Base-by-base conservation (phyloP, 805 yeast genomes). In the Yamadazyma laniorum region DNA sequence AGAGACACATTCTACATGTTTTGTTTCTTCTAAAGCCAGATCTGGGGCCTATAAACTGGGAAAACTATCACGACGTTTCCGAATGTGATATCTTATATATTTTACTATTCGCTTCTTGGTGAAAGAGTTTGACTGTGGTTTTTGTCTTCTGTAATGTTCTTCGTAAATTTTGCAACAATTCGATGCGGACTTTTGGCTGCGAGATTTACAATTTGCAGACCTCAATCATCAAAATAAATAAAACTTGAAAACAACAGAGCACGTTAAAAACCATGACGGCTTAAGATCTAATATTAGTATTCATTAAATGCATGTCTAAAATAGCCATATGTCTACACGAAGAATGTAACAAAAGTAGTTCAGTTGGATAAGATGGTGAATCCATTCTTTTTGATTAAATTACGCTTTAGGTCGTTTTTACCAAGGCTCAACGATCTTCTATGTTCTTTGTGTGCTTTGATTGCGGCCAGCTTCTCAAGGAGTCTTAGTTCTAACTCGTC, bases 381-480 rank as follows among this genome's bases (percentile, higher is more conserved):
- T 4, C 50, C 53, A 44, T 55, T 61, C 45, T 63, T 65, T 39
- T 48, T 59, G 18, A 67, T 60, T 28, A 67, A 54, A 25, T 50
- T 51, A 34, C 53, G 49, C 47, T 66, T 67, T 31, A 62, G 51
- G 25, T 56, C 61, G 46, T 67, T 67, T 29, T 57, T 62, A 2
- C 72, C 72, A 18, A 64, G 66, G 16, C 71, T 65, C 47, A 59
- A 47, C 17, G 69, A 57, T 34, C 72, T 52, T 37, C 53, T 58
- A 39, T 58, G 62, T 13, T 22, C 25, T 5, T 28, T 26, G 7
- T 18, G 11, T 6, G 26, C 12, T 36, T 49, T 54, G n/a, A 46
- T 40, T 30, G 44, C 27, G 39, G 47, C 45, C 13, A 47, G 42
- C 48, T 53, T 59, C 25, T 48, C 48, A 15, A 50, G 47, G 6